Evolutionary conservation across 2,329 filamentous ascomycete species (phyloP), one percentile per base, ranked within the genome.

Genomic region (Chaetomium olivaceum): DNA sequence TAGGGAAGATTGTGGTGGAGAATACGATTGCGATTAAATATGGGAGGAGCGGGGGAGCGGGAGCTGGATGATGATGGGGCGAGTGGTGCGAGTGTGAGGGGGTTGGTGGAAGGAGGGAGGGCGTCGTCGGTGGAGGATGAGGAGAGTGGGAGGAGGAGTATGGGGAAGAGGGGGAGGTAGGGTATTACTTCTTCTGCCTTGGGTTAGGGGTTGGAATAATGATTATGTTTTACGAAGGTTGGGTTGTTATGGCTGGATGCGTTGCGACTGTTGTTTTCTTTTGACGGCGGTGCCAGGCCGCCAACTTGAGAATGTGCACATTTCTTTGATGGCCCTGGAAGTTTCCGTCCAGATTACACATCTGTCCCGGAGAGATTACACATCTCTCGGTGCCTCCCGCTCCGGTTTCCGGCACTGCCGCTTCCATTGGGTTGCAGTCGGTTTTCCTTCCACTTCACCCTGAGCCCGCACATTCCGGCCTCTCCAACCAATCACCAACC

Each of bases 71-170:
- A 57, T 21, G 61, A 27, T 33, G 64, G 33, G 25, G 52, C 46
- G 56, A 69, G 67, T 19, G 52, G 11, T 6, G 68, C 60, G 14
- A 70, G 68, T 25, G 48, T 67, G 12, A 66, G 46, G 39, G 65
- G 60, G 31, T 29, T 70, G 61, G 67, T 69, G 21, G 57, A 48
- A 1, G 46, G n/a, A 1, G 46, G n/a, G 46, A 43, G 58, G 54
- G 29, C 8, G 21, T 43, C 21, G 21, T 43, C 52, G 31, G 58
- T 4, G 3, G 43, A n/a, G 43, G 67, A 66, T 56, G 67, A 60
- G 61, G 61, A 61, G 43, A 51, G 50, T 1, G 27, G 50, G 46
- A 6, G 12, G 21, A 29, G 16, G 51, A 23, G 43, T 14, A 23
- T n/a, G 16, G 50, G 57, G 57, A 19, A 19, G 50, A 27, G 50